Evolutionary conservation across 768 basidiomycete species (phyloP), one percentile per base, ranked within the genome.

Genomic region (Clavulina sp.): DNA sequence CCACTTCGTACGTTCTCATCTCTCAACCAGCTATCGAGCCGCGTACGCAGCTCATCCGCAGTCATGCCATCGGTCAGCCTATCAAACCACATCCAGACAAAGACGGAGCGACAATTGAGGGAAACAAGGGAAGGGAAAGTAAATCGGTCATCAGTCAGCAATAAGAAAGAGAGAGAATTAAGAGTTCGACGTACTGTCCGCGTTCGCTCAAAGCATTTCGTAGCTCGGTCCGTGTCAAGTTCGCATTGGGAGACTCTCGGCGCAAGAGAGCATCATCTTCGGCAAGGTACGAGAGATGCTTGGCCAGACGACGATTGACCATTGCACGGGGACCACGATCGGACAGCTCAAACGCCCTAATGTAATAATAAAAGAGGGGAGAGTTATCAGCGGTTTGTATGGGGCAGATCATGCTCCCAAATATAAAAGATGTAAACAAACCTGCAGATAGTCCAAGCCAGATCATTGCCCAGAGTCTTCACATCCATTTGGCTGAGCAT

Each of bases 131-230:
- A n/a, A n/a, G n/a, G n/a, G n/a, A n/a, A n/a, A n/a, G n/a, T n/a
- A n/a, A n/a, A n/a, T n/a, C 43, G 43, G 26, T 7, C 24, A 26
- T 32, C 13, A 7, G 23, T 49, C 48, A 49, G 28, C 13, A 29
- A 34, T 41, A 9, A 29, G 32, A 38, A 36, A 24, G 23, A 41
- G 13, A 38, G 34, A 49, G 1, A 49, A 41, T 19, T 13, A 13
- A 38, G 24, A n/a, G 34, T 16, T 5, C 7, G 21, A 70, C 82
- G 61, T 61, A 87, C 85, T 86, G 70, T 59, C 81, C 86, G 54
- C 86, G 78, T 62, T 86, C 84, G 53, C 73, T 68, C 13, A 88
- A 69, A 3, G 82, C 80, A 51, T 82, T 74, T 28, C 70, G 66
- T 4, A 86, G 66, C 56, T 80, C 81, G 3, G 68, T 66, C 19